These are phyloP conservation scores for Microdochium trichocladiopsis DNA, from an alignment of 2,329 filamentous ascomycete species.

Conservation along the genomic window DNA sequence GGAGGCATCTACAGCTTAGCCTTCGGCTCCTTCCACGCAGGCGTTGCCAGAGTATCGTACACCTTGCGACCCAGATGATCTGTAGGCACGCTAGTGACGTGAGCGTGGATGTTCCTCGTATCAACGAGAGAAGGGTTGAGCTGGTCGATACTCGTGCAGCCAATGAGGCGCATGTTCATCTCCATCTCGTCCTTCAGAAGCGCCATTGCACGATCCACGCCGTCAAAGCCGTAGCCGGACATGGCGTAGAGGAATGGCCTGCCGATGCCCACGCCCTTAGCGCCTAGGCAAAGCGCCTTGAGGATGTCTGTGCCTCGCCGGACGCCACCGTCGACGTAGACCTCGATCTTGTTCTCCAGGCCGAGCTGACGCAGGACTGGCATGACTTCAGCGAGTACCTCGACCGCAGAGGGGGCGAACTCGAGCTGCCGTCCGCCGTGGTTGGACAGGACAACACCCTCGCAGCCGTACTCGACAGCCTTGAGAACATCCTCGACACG, in stretches of 20 bases:
- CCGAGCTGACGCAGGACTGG: conserved; percentile 71
- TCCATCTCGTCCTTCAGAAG: conserved; percentile 93
- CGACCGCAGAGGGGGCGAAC: conserved; percentile 80
- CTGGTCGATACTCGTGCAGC: conserved; percentile 66
- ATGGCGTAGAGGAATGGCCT: conserved; percentile 95
- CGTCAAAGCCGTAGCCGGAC: conserved; percentile 80
- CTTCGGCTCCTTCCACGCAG: conserved; percentile 39
- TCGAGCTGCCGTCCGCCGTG: conserved; percentile 94
- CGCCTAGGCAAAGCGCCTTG: conserved; percentile 89
- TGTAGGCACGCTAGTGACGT: conserved; percentile 38
- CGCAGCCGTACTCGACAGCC: conserved; percentile 74
- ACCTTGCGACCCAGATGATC: conserved; percentile 41
- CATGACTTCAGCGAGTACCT: conserved; percentile 90
- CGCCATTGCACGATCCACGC: conserved; percentile 89
- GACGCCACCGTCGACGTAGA: conserved; percentile 88
- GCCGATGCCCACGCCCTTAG: conserved; percentile 87
- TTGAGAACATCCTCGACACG: conserved; percentile 89
- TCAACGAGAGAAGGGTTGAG: conserved; percentile 79
- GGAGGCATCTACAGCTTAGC: conserved; percentile 51
- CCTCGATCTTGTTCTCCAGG: conserved; percentile 70
- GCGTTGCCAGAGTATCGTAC: conserved; percentile 47
- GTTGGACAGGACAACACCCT: conserved; percentile 91
- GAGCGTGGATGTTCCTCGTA: conserved; percentile 56
- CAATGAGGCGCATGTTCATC: conserved; percentile 97
- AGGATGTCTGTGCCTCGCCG: conserved; percentile 89